Conservation (phyloP, 163 green algal genomes). For the Picocystis sp. region DNA sequence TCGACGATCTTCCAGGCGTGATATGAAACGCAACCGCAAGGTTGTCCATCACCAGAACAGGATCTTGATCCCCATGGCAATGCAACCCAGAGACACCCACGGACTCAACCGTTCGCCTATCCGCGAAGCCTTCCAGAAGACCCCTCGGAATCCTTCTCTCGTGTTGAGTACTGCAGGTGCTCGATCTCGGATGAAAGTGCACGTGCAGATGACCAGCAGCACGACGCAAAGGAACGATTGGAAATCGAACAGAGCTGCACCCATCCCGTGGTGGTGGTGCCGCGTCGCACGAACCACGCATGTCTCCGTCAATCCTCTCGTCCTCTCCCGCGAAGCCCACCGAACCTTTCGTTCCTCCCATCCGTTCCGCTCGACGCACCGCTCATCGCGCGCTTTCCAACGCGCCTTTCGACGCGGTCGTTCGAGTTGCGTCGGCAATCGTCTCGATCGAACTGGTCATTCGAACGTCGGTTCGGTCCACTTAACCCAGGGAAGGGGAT, state of each 20-base stretch:
- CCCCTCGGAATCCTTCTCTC: conserved; percentile 50
- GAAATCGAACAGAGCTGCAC: conserved; percentile 75
- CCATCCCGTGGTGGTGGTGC: no score
- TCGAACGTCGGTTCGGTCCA: no score
- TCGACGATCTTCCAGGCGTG: no score
- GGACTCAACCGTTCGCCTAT: conserved; percentile 32
- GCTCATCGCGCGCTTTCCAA: not conserved
- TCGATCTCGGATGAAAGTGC: conserved; percentile 79
- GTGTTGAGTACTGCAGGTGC: conserved; percentile 23
- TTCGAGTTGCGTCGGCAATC: not conserved
- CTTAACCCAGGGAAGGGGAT: no score
- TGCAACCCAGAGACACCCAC: not conserved
- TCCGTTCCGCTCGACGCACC: not conserved
- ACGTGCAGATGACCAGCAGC: conserved; percentile 82
- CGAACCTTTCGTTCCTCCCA: no score
- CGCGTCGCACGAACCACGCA: no score
- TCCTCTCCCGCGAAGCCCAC: no score
- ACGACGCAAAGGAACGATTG: conserved; percentile 72
- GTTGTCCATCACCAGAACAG: no score
- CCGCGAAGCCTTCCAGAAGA: conserved; percentile 74
- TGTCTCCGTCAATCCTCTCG: no score
- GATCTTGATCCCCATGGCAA: no score
- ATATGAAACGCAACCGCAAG: no score
- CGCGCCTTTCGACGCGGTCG: not conserved
- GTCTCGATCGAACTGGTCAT: no score